Evolutionary conservation across 352 stramenopile genomes (phyloP).

Genomic region (Globisporangium ultimum): DNA sequence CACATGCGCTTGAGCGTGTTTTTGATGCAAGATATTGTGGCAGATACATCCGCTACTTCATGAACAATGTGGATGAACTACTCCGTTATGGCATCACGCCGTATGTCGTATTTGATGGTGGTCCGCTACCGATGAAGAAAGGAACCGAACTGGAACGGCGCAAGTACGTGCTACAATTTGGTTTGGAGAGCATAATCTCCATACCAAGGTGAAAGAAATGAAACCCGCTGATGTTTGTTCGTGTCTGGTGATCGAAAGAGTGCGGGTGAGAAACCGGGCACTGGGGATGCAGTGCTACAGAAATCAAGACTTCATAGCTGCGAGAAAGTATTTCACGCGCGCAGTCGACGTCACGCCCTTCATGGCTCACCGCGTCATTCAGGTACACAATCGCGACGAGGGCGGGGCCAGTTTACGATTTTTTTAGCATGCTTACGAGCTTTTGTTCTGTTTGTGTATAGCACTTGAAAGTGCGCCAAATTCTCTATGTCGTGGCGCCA

Average conservation of each 20-base stretch:
- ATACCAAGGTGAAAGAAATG: no score
- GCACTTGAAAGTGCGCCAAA: constrained; percentile 48
- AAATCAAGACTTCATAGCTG: constrained; percentile 50
- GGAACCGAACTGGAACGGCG: constrained; percentile 67
- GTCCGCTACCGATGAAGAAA: constrained; percentile 73
- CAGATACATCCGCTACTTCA: constrained; percentile 80
- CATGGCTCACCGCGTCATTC: constrained; percentile 78
- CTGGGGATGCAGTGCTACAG: constrained; percentile 55
- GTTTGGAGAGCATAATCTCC: no score
- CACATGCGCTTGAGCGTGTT: neutral
- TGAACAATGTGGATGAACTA: constrained; percentile 49
- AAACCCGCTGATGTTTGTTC: no score
- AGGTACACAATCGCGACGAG: constrained; percentile 24
- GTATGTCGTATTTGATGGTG: constrained; percentile 83
- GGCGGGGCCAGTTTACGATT: no score
- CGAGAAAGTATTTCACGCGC: constrained; percentile 65
- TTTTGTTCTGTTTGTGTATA: neutral
- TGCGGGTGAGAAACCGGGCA: constrained; percentile 61
- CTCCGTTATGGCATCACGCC: constrained; percentile 53
- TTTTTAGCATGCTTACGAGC: neutral
- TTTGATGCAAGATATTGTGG: neutral
- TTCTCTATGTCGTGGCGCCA: constrained; percentile 93
- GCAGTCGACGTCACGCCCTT: constrained; percentile 75
- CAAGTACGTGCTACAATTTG: constrained; percentile 27
- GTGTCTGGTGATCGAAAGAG: constrained; percentile 15